Conservation (phyloP, 139 green algal species). For the Gonium pectorale region DNA sequence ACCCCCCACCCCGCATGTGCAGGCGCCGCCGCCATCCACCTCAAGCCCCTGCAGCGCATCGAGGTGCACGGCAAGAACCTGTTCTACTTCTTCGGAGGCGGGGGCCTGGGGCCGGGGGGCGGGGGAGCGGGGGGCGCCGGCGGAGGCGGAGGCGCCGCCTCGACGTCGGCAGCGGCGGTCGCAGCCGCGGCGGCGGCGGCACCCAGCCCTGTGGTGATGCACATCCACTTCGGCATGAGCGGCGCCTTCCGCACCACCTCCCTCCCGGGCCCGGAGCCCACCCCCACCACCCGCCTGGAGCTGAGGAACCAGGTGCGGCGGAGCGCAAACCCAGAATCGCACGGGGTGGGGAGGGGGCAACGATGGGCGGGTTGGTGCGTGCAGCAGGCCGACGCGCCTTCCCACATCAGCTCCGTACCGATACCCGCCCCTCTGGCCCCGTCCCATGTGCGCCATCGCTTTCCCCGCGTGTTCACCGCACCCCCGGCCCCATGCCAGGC, state of each 20-base stretch:
- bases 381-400: too few relatives aligned
- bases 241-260: conserved; percentile 57
- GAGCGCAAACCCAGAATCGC: too few relatives aligned
- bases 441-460: too few relatives aligned
- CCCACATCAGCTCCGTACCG: too few relatives aligned
- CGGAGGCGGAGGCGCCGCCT: neutral
- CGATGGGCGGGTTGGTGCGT: too few relatives aligned
- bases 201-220: conserved; percentile 62
- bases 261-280: conserved; percentile 41
- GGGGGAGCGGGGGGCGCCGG: neutral
- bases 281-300: conserved; percentile 75
- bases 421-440: too few relatives aligned
- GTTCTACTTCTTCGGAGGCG: conserved; percentile 85
- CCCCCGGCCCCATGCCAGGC: too few relatives aligned
- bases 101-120: neutral
- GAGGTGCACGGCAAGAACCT: conserved; percentile 88
- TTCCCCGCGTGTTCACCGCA: too few relatives aligned
- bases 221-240: conserved; percentile 91
- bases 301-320: conserved; percentile 24
- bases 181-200: neutral
- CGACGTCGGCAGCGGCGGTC: neutral
- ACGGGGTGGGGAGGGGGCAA: too few relatives aligned
- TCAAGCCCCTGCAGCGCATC: conserved; percentile 69
- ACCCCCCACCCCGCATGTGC: neutral
- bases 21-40: conserved; percentile 70